These are phyloP conservation scores for Carex cristatella DNA, from an alignment of 176 grass and related monocot genomes.

Conservation along the genomic window DNA sequence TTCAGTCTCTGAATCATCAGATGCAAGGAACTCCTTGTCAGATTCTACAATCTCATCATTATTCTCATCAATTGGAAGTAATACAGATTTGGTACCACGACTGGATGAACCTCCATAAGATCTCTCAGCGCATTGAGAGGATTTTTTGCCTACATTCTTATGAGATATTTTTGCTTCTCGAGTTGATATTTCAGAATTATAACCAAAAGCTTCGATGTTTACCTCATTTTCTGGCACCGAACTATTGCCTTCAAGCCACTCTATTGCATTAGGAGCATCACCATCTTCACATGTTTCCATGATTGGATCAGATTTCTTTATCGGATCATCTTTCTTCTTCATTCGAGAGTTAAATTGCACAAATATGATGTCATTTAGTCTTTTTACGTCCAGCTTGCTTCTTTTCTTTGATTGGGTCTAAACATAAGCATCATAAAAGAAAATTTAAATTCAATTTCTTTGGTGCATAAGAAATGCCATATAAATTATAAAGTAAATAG, in stretches of 20 bases:
- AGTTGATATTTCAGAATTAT: background rate
- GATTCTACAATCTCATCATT: background rate
- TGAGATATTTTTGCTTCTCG: background rate
- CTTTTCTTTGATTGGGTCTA: constrained; percentile 7
- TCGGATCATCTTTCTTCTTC: background rate
- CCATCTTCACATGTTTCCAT: background rate
- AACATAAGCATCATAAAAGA: background rate
- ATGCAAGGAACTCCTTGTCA: background rate
- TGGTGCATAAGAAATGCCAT: background rate
- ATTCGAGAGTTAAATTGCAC: background rate
- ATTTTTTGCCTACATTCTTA: background rate
- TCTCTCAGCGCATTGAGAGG: background rate
- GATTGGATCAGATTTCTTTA: background rate
- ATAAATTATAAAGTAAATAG: background rate
- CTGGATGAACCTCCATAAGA: background rate
- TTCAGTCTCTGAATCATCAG: background rate
- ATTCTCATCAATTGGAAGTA: background rate
- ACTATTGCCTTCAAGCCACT: background rate
- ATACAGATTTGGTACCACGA: background rate
- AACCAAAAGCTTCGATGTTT: background rate
- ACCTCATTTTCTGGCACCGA: background rate
- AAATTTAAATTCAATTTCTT: background rate
- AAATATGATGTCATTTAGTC: background rate
- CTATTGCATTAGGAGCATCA: background rate
- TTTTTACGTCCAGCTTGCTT: background rate